These are phyloP conservation scores for Platanthera zijinensis DNA, from an alignment of 106 monocot species.

Conservation along the genomic window DNA sequence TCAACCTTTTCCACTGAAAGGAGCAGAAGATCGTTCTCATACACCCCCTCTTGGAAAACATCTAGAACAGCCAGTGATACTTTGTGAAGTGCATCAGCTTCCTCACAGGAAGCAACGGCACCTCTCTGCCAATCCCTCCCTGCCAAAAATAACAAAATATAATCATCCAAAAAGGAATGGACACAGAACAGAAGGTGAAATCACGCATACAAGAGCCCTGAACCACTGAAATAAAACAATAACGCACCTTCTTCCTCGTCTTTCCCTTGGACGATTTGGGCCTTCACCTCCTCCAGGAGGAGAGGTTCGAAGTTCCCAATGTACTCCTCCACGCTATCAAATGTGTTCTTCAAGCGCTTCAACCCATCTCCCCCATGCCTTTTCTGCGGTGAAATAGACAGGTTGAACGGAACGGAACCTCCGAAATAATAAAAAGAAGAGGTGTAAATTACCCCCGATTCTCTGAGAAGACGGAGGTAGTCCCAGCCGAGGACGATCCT, in stretches of 20 bases:
- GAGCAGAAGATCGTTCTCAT: conserved; percentile 88
- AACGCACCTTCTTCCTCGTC: conserved; percentile 52
- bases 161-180: neutral
- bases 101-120: conserved; percentile 35
- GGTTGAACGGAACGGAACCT: neutral
- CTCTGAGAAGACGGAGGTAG: conserved; percentile 63
- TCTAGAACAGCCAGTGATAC: conserved; percentile 57
- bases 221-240: neutral
- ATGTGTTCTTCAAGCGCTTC: conserved; percentile 55
- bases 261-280: conserved; percentile 70
- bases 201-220: neutral
- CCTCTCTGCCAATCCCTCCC: conserved; percentile 48
- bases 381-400: neutral
- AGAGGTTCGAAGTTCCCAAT: conserved; percentile 75
- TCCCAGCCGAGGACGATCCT: conserved; percentile 87
- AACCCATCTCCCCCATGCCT: conserved; percentile 11
- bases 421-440: neutral
- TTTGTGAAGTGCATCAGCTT: conserved; percentile 59
- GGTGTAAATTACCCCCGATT: conserved; percentile 47
- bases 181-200: neutral
- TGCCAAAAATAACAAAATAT: conserved; percentile 1
- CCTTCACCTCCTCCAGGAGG: conserved; percentile 91
- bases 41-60: conserved; percentile 44
- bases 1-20: conserved; percentile 69
- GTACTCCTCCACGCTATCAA: conserved; percentile 66